These are phyloP conservation scores for Camellia japonica DNA, from an alignment of 148 eudicot genomes.

Conservation along the genomic window DNA sequence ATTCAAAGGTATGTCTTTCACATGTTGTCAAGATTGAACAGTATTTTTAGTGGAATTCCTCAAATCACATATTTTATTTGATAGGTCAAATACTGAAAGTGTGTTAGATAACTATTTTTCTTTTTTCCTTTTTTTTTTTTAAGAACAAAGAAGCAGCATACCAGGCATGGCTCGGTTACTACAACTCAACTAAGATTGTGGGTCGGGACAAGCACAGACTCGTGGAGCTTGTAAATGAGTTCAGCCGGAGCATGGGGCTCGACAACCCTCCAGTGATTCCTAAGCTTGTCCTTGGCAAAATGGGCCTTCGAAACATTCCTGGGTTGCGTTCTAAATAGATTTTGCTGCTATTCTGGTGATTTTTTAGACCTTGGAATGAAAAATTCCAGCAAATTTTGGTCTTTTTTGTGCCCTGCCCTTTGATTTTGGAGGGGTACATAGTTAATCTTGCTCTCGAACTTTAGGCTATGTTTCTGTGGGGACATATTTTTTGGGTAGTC, in stretches of 20 bases:
- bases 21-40: no score
- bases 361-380: background rate
- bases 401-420: no score
- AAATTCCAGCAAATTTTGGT: background rate
- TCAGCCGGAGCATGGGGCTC: slow-evolving; percentile 90
- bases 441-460: background rate
- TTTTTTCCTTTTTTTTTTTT: no score
- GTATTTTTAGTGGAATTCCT: no score
- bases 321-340: slow-evolving; percentile 76
- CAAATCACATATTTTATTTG: no score
- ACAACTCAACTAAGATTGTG: slow-evolving; percentile 73
- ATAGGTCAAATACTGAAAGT: no score
- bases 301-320: slow-evolving; percentile 84
- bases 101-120: no score
- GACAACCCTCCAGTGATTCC: slow-evolving; percentile 79
- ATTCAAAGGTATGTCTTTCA: no score
- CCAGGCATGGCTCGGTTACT: slow-evolving; percentile 98
- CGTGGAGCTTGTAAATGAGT: slow-evolving; percentile 91
- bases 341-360: background rate
- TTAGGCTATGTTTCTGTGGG: background rate
- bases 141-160: slow-evolving; percentile 91
- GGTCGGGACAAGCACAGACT: slow-evolving; percentile 69
- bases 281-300: slow-evolving; percentile 75
- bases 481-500: no score
- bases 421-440: background rate